Evolutionary conservation across 768 basidiomycete genomes (phyloP).

Genomic region (Collybia sordida): DNA sequence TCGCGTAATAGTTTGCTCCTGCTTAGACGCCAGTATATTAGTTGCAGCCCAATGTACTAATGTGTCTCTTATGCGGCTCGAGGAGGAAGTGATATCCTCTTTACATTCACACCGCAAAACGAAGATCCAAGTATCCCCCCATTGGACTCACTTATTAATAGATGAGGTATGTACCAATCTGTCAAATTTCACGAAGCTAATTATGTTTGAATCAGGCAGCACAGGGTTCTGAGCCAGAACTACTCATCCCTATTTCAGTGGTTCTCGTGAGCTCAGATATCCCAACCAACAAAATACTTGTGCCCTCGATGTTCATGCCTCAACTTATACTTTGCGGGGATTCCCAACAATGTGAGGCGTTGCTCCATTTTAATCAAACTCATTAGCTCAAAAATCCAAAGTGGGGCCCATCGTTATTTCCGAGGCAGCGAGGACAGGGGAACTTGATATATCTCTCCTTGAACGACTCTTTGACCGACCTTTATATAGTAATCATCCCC

Average conservation of each 20-base stretch:
- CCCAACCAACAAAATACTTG: constrained; percentile 2
- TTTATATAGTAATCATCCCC: constrained; percentile 30
- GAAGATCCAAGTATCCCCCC: constrained; percentile 33
- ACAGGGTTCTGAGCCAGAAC: constrained; percentile 53
- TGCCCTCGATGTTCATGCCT: constrained; percentile 25
- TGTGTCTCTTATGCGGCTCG: constrained; percentile 33
- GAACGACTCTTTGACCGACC: constrained; percentile 46
- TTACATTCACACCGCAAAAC: constrained; percentile 36
- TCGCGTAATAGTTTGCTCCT: constrained; percentile 46
- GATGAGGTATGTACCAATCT: constrained; percentile 37
- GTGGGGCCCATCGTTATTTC: constrained; percentile 50
- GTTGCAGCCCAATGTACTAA: constrained; percentile 47
- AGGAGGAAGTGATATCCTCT: constrained; percentile 32
- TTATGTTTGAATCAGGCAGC: constrained; percentile 36
- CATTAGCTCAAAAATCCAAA: constrained; percentile 14
- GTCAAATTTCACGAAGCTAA: background rate
- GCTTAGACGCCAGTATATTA: constrained; percentile 45
- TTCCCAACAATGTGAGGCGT: constrained; percentile 43
- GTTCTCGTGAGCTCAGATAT: constrained; percentile 29
- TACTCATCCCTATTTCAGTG: constrained; percentile 49
- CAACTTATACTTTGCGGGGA: constrained; percentile 54
- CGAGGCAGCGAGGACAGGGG: constrained; percentile 40
- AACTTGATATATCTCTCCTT: constrained; percentile 48
- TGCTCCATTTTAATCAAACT: constrained; percentile 1
- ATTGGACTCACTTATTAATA: constrained; percentile 54